Evolutionary conservation across 1,284 basidiomycete species (phyloP), one percentile per base, ranked within the genome.

Genomic region (Porodaedalea pini): DNA sequence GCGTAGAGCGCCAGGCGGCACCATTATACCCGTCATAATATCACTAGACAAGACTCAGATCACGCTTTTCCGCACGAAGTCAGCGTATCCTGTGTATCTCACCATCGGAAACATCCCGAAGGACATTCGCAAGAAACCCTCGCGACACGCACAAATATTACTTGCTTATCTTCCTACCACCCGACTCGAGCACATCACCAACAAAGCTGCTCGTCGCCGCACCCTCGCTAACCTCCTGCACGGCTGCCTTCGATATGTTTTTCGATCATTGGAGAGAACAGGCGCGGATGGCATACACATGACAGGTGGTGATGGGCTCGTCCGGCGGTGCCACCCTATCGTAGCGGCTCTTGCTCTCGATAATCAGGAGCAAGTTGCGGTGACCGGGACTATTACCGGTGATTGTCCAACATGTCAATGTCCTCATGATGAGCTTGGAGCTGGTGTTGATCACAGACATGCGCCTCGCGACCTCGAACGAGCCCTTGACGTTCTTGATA

Each of bases 101-200:
- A 67, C 66, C 2, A 51, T 69, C 29, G 68, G 66, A 0, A 68
- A 69, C 54, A 61, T 70, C 2, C 60, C 65, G 0, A 63, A 61
- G 27, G 44, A 51, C n/a, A 51, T 65, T 15, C 63, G 57, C 1
- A 51, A 59, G 17, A 62, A 64, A 43, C 61, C 65, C 0, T 56
- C 56, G 1, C 40, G 54, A 17, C 61, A 61, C 19, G 65, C 63
- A 10, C 62, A 59, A 39, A 61, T 69, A 8, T 59, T 68, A 3
- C 45, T 70, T 2, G 65, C 47, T 11, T 69, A 68, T 47, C 58
- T 69, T 0, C 59, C 66, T 0, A 45, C 60, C 19, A 45, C 54
- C 11, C 62, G 63, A 25, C 47, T 66, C 4, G 17, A 29, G 15
- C 25, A 57, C 31, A 31, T 44, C 37, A 11, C 27, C 5, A 48